These are phyloP conservation scores for Fusarium albidum DNA, from an alignment of 2,329 filamentous ascomycete genomes.

Conservation along the genomic window DNA sequence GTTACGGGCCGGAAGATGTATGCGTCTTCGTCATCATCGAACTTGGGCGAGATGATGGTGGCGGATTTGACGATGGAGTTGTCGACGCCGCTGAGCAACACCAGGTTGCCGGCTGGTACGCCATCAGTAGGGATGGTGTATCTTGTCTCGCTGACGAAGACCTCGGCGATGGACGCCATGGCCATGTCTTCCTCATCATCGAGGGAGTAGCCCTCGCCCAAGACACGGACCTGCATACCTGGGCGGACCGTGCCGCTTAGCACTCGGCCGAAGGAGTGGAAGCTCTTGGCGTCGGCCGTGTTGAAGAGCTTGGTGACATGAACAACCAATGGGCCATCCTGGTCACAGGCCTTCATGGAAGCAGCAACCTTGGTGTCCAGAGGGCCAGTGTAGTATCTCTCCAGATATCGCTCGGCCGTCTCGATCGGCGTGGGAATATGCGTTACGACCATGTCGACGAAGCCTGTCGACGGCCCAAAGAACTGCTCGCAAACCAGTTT, in stretches of 20 bases:
- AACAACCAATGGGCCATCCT: constrained; percentile 90
- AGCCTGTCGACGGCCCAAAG: constrained; percentile 87
- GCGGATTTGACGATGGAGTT: constrained; percentile 99
- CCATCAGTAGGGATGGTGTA: constrained; percentile 94
- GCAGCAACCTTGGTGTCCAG: constrained; percentile 81
- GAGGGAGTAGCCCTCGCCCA: constrained; percentile 94
- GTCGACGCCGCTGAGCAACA: constrained; percentile 90
- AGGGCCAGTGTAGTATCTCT: constrained; percentile 92
- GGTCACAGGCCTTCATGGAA: constrained; percentile 83
- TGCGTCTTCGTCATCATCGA: constrained; percentile 88
- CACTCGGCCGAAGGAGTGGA: constrained; percentile 89
- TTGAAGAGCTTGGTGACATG: constrained; percentile 95
- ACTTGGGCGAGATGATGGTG: constrained; percentile 81
- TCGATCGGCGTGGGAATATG: constrained; percentile 89
- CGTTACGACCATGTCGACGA: constrained; percentile 93
- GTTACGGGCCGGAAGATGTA: constrained; percentile 94
- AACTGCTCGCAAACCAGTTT: constrained; percentile 94
- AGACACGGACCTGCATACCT: constrained; percentile 83
- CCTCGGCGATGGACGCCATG: constrained; percentile 81
- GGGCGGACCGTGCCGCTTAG: constrained; percentile 90
- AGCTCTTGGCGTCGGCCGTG: constrained; percentile 87
- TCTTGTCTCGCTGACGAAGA: constrained; percentile 89
- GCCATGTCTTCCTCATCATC: constrained; percentile 99
- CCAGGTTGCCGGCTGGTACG: constrained; percentile 92
- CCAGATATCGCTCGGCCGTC: constrained; percentile 77